Conservation (phyloP, 306 rosid genomes). For the Boehmeria nivea region DNA sequence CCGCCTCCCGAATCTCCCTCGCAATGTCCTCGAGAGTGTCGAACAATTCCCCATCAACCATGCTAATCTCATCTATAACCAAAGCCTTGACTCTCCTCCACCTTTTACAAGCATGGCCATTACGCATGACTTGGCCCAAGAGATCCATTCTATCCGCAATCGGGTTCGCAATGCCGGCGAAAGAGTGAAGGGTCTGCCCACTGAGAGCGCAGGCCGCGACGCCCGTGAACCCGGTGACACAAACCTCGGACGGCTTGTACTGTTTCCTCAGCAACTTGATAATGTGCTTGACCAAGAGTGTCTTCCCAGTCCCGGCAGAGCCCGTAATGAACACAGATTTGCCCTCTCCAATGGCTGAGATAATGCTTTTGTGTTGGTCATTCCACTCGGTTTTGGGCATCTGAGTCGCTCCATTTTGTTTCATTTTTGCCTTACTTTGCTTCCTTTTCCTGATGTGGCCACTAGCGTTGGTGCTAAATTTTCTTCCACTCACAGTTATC, state of each 20-base stretch:
- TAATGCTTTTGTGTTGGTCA: slow-evolving; percentile 33
- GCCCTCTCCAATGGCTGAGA: slow-evolving; percentile 29
- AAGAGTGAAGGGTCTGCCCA: slow-evolving; percentile 56
- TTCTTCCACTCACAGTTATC: too few species aligned
- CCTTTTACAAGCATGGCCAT: slow-evolving; percentile 23
- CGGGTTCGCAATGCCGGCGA: slow-evolving; percentile 24
- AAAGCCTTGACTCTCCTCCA: slow-evolving; percentile 42
- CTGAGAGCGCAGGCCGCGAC: slow-evolving; percentile 46
- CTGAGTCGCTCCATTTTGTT: background rate
- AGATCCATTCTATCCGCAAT: slow-evolving; percentile 8
- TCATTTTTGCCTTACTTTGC: background rate
- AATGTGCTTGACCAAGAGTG: slow-evolving; percentile 29
- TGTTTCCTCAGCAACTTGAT: slow-evolving; percentile 25
- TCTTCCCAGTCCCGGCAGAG: slow-evolving; percentile 53
- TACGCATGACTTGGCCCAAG: slow-evolving; percentile 1
- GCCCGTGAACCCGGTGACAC: slow-evolving; percentile 48
- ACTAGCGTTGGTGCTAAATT: too few species aligned
- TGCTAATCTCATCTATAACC: slow-evolving; percentile 55
- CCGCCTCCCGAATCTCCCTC: slow-evolving; percentile 4
- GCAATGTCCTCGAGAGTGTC: slow-evolving; percentile 45
- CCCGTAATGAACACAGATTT: slow-evolving; percentile 49
- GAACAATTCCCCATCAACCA: slow-evolving; percentile 39
- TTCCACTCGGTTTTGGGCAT: slow-evolving; percentile 33
- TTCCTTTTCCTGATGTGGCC: too few species aligned
- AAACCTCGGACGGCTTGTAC: slow-evolving; percentile 34